Base-by-base conservation (phyloP, 139 green algal genomes). In the Micractinium conductrix region DNA sequence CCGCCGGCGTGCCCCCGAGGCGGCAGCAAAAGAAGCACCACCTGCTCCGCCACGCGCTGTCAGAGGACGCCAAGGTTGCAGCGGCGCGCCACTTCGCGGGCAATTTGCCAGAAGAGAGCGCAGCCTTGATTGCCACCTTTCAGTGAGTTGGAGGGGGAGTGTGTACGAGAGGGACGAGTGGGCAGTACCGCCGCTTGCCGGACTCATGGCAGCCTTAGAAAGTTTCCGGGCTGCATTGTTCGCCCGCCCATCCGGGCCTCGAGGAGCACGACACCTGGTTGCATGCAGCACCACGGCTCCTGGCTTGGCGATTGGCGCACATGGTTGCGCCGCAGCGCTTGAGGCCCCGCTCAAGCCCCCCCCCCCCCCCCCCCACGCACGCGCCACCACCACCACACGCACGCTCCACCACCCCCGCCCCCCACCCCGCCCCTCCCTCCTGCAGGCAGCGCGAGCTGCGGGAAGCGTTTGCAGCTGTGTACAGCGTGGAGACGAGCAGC, bases 391-490 rank as follows among this genome's bases (percentile, higher is more conserved):
- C 48, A 58, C 16, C 48, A 16, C 16, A 16, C 48, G 48, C 53
- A 19, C 10, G 5, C 19, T 21, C 10, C 53, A 62, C 53, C 53
- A 9, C 2, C 5, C n/a, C 63, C n/a, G 9, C 28, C 30, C n/a
- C 63, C 63, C 63, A 12, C 21, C 63, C 63, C 30, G 8, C 4
- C 1, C 63, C 63, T 42, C 0, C 67, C 35, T n/a, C 33, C 35
- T 76, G 69, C 38, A 76, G 69, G 69, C 69, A 76, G 40, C 43
- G 26, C 0, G 69, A 76, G 38, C 69, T 76, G 38, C 69, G 69
- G 9, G 55, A 16, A 0, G 45, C 45, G 0, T 79, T 79, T 63
- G 73, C 26, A 2, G 10, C 21, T 6, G 73, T 79, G n/a, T 79
- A 79, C 73, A 28, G 73, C 16, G 28, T 43, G 12, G 17, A 33